These are phyloP conservation scores for Neonothopanus nambi DNA, from an alignment of 1,284 basidiomycete genomes.

Conservation along the genomic window DNA sequence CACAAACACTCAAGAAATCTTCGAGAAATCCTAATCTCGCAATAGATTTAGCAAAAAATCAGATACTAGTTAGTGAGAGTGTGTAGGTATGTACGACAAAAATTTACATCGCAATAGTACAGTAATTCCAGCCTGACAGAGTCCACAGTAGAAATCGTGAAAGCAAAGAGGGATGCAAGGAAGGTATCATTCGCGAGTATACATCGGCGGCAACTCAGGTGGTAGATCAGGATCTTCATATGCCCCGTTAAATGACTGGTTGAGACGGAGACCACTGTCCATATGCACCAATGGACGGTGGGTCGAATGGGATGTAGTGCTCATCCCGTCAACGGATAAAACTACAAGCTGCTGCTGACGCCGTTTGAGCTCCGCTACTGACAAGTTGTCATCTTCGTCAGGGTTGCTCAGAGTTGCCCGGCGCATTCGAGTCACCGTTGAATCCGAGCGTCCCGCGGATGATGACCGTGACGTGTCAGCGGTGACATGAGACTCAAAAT, in stretches of 20 bases:
- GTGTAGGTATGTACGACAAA: too few species aligned
- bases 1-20: too few species aligned
- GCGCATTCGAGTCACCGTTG: background rate
- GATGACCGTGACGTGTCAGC: background rate
- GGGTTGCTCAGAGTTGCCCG: background rate
- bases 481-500: too few species aligned
- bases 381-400: background rate
- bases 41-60: too few species aligned
- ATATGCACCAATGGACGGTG: constrained; percentile 9
- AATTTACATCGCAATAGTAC: too few species aligned
- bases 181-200: constrained; percentile 4
- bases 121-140: too few species aligned
- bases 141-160: too few species aligned
- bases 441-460: background rate
- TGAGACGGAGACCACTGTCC: constrained; percentile 13
- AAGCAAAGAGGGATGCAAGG: too few species aligned
- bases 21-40: too few species aligned
- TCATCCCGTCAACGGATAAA: constrained; percentile 3
- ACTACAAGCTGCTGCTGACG: constrained; percentile 4
- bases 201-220: constrained; percentile 7
- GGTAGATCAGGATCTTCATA: background rate
- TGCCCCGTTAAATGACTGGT: background rate
- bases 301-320: background rate
- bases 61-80: too few species aligned
- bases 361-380: constrained; percentile 9